These are phyloP conservation scores for Aspergillus nomiae DNA, from an alignment of 2,329 filamentous ascomycete genomes.

Conservation along the genomic window DNA sequence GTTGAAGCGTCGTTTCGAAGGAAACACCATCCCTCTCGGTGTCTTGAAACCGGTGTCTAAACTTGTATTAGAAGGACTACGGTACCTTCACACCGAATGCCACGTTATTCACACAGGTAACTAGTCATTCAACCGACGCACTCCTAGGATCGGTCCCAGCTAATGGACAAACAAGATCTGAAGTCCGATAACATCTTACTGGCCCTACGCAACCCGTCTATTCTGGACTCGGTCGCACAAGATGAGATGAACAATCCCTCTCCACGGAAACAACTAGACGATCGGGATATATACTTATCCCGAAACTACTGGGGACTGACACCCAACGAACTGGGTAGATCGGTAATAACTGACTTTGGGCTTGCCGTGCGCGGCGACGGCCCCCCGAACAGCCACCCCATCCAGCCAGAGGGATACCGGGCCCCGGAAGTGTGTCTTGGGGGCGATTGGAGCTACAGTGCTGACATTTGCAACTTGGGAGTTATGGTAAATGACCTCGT, in stretches of 20 bases:
- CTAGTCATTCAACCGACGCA: not conserved
- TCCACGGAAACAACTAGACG: constrained; percentile 28
- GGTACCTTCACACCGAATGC: constrained; percentile 44
- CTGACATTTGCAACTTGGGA: constrained; percentile 38
- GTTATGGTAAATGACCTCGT: constrained; percentile 25
- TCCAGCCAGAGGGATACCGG: constrained; percentile 43
- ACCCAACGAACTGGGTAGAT: constrained; percentile 18
- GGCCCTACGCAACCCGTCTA: constrained; percentile 26
- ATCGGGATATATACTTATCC: constrained; percentile 33
- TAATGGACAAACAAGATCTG: constrained; percentile 32
- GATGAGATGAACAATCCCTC: constrained; percentile 27
- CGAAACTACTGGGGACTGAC: constrained; percentile 28
- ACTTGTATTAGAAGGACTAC: constrained; percentile 40
- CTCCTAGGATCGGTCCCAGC: constrained; percentile 4
- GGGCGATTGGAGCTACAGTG: constrained; percentile 31
- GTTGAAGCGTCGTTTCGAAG: constrained; percentile 29
- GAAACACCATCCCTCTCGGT: constrained; percentile 26
- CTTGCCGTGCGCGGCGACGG: constrained; percentile 30
- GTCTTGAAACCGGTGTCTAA: constrained; percentile 33
- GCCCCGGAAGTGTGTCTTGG: constrained; percentile 35
- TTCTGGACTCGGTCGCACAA: constrained; percentile 27
- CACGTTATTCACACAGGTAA: constrained; percentile 44
- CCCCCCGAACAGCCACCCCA: constrained; percentile 38
- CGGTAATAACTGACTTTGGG: constrained; percentile 33
- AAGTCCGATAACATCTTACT: constrained; percentile 45